Evolutionary conservation across 1,284 basidiomycete species (phyloP).

Genomic region (Irpex sp.): DNA sequence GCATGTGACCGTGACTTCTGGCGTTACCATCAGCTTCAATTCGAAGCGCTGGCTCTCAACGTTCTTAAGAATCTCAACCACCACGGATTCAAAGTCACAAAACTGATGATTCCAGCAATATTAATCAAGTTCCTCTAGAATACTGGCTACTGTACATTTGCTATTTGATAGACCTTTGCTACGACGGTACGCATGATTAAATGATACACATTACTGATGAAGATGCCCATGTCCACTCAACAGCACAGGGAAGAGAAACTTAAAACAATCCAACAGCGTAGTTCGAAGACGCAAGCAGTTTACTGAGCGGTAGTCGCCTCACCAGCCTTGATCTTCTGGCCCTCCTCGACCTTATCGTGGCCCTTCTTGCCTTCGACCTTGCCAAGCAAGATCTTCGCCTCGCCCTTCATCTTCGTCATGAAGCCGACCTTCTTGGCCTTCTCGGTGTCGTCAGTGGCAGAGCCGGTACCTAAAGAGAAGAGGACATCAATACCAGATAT

Average conservation of each 20-base stretch:
- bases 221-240: too few relatives aligned
- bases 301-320: slow-evolving; percentile 1
- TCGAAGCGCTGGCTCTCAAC: not conserved
- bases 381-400: slow-evolving; percentile 48
- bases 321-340: slow-evolving; percentile 32
- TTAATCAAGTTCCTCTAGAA: not conserved
- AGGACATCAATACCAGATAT: not conserved
- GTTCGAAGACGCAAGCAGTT: not conserved
- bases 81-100: not conserved
- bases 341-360: slow-evolving; percentile 45
- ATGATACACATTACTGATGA: not conserved
- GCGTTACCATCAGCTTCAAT: not conserved
- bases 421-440: slow-evolving; percentile 36
- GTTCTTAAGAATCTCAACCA: too few relatives aligned
- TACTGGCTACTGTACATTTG: not conserved
- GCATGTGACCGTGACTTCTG: not conserved
- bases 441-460: slow-evolving; percentile 11
- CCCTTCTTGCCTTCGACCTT: slow-evolving; percentile 41
- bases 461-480: not conserved
- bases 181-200: not conserved
- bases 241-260: not conserved
- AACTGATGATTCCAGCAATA: not conserved
- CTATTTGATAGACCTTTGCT: not conserved
- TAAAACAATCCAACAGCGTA: not conserved
- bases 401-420: slow-evolving; percentile 50